Percentiles rank a stretch among this genome's conserved stretches.
Conservation (phyloP, 257 asterid genomes). For the Rauvolfia tetraphylla region DNA sequence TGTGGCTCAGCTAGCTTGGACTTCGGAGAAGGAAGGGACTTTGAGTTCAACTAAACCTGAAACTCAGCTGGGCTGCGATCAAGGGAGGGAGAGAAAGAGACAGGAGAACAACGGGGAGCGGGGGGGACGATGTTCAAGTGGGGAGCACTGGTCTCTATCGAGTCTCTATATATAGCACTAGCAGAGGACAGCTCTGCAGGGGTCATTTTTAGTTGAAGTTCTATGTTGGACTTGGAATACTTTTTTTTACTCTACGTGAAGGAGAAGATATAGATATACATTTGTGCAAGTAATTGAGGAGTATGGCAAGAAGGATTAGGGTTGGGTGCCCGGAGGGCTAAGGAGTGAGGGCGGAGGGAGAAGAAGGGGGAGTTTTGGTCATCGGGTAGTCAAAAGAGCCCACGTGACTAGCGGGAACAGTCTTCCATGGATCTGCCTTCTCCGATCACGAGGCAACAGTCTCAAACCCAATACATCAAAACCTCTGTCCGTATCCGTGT, state of each 20-base stretch:
- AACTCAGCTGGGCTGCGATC: neutral
- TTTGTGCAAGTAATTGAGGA: neutral
- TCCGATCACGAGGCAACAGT: conserved; percentile 84
- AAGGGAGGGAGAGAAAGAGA: neutral
- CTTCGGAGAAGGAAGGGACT: neutral
- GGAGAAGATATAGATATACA: conserved; percentile 15
- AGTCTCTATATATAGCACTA: conserved; percentile 21
- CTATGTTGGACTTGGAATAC: conserved; percentile 21
- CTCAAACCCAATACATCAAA: conserved; percentile 45
- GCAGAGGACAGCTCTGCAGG: neutral
- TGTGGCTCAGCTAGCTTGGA: neutral
- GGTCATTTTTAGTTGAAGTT: conserved; percentile 8
- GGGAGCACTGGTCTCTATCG: conserved; percentile 7
- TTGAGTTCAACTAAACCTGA: neutral
- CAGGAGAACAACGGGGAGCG: neutral
- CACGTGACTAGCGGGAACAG: conserved; percentile 94
- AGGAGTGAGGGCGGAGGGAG: no score
- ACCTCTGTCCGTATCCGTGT: conserved; percentile 46
- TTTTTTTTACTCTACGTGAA: conserved; percentile 14
- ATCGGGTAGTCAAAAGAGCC: conserved; percentile 77
- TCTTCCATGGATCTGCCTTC: conserved; percentile 96
- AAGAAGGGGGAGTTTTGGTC: conserved; percentile 23
- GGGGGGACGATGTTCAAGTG: conserved; percentile 10
- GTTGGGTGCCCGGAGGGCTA: neutral
- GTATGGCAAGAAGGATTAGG: neutral